These are phyloP conservation scores for Lavandula angustifolia DNA, from an alignment of 257 asterid genomes.

Conservation along the genomic window DNA sequence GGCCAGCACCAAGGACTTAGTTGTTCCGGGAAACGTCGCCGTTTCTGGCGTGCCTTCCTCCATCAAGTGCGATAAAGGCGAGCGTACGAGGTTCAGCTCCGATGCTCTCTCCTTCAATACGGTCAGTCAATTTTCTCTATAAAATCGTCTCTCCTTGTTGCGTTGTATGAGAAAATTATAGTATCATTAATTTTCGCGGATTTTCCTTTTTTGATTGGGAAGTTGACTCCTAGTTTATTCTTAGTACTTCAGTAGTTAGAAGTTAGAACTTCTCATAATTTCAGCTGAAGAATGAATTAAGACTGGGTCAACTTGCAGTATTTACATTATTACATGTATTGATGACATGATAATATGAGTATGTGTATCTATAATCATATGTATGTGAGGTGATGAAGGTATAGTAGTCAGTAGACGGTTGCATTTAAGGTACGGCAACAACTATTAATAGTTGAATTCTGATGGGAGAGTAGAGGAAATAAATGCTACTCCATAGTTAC, in stretches of 20 bases:
- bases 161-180: too few species aligned
- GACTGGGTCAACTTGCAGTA: constrained; percentile 11
- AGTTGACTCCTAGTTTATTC: background rate
- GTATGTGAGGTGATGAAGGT: background rate
- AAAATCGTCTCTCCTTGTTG: too few species aligned
- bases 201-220: background rate
- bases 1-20: constrained; percentile 53
- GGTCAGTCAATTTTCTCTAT: constrained; percentile 40
- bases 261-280: background rate
- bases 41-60: constrained; percentile 59
- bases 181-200: too few species aligned
- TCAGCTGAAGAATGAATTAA: background rate
- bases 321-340: too few species aligned
- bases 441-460: background rate
- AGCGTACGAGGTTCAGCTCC: constrained; percentile 89
- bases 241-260: background rate
- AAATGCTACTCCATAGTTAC: constrained; percentile 2
- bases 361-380: background rate
- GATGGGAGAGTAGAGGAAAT: constrained; percentile 8
- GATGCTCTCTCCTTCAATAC: constrained; percentile 77
- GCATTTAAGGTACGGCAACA: too few species aligned
- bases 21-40: constrained; percentile 77
- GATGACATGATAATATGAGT: too few species aligned
- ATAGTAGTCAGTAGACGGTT: too few species aligned
- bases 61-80: constrained; percentile 96